Percentiles rank a stretch among this genome's conserved stretches.
These are phyloP conservation scores for Colletotrichum scovillei DNA, from an alignment of 2,329 filamentous ascomycete genomes.

Conservation along the genomic window DNA sequence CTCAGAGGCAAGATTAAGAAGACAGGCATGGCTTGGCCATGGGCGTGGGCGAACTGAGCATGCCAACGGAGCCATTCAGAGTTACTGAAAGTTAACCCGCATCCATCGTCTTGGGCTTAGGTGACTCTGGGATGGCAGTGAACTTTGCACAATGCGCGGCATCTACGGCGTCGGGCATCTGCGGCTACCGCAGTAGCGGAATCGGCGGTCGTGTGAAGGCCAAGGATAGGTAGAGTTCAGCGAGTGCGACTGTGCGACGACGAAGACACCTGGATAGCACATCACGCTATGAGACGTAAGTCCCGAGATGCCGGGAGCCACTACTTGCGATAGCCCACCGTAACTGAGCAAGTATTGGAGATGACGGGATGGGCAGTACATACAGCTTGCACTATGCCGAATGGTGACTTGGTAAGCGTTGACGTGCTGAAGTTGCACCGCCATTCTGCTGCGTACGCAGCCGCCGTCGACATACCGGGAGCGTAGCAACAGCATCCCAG, in stretches of 20 bases:
- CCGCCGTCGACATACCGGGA: constrained; percentile 4
- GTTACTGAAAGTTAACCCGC: constrained; percentile 7
- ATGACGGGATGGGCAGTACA: neutral
- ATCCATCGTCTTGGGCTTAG: neutral
- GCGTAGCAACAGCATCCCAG: constrained; percentile 14
- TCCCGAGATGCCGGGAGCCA: constrained; percentile 5
- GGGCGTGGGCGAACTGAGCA: neutral
- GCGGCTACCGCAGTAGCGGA: neutral
- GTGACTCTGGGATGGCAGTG: neutral
- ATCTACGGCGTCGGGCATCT: neutral
- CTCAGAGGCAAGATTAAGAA: neutral
- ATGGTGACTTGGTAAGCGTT: neutral
- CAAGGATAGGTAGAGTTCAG: neutral
- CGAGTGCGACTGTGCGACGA: neutral
- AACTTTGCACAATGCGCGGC: constrained; percentile 5
- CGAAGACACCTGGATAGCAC: constrained; percentile 3
- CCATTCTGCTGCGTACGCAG: constrained; percentile 16
- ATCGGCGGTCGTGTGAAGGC: no score
- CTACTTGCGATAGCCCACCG: neutral
- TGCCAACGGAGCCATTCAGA: constrained; percentile 7
- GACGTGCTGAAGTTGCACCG: constrained; percentile 16
- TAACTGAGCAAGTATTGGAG: neutral
- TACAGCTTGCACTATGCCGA: neutral
- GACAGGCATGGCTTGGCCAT: constrained; percentile 7
- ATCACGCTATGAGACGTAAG: constrained; percentile 21